Evolutionary conservation across 768 basidiomycete species (phyloP).

Genomic region (Amanita jacksonii): DNA sequence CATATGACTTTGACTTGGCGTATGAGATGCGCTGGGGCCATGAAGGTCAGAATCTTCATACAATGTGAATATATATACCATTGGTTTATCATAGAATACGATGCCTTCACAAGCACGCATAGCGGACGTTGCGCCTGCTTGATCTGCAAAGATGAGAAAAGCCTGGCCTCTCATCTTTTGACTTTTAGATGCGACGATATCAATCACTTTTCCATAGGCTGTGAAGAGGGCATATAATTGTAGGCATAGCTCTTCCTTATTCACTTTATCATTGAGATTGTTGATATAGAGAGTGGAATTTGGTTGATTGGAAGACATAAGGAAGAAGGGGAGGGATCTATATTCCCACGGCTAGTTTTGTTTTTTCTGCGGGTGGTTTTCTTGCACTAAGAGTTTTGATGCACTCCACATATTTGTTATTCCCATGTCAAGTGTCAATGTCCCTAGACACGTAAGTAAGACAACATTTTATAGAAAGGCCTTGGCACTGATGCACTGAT

Average conservation of each 20-base stretch:
- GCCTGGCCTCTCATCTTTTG: conserved; percentile 88
- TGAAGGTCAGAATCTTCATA: conserved; percentile 7
- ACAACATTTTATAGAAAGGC: too few species aligned
- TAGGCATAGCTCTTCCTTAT: conserved; percentile 78
- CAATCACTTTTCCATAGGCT: conserved; percentile 88
- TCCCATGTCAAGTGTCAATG: too few species aligned
- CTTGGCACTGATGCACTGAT: too few species aligned
- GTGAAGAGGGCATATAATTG: conserved; percentile 87
- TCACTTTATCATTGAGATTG: conserved; percentile 87
- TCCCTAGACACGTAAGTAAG: not conserved
- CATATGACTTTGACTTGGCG: conserved; percentile 83
- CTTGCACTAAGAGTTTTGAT: too few species aligned
- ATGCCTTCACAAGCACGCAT: conserved; percentile 91
- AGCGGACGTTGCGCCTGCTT: conserved; percentile 84
- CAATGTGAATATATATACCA: conserved; percentile 46
- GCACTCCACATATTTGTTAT: too few species aligned
- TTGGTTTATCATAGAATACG: conserved; percentile 85
- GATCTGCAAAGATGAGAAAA: conserved; percentile 91
- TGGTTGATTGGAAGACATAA: conserved; percentile 28
- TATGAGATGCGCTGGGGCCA: conserved; percentile 73
- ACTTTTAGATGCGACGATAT: conserved; percentile 83
- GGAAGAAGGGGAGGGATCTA: not conserved
- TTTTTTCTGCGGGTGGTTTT: not conserved
- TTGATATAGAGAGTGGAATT: conserved; percentile 87
- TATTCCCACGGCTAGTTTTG: conserved; percentile 6